Conservation (phyloP, 176 grass and related monocot species). For the Triticum monococcum region DNA sequence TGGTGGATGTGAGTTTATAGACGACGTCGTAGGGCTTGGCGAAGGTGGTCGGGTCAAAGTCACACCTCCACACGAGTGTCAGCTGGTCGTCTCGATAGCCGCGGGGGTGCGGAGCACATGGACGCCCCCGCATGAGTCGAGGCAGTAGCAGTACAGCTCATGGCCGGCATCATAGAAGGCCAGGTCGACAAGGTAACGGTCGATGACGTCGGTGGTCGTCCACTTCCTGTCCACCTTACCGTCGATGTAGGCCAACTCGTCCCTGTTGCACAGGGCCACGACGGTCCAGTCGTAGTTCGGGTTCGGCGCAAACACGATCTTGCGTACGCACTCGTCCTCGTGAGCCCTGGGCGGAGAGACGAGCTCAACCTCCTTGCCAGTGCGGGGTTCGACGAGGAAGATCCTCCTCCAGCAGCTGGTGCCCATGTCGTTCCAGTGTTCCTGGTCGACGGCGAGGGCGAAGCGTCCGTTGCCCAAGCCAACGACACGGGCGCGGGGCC, state of each 20-base stretch:
- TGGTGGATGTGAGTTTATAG: background rate
- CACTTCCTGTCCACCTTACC: background rate
- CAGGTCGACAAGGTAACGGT: background rate
- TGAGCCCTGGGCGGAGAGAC: background rate
- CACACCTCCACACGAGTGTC: background rate
- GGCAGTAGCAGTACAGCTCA: background rate
- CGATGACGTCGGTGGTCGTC: background rate
- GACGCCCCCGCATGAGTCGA: background rate
- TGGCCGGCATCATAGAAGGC: background rate
- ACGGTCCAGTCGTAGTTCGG: background rate
- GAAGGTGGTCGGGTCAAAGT: background rate
- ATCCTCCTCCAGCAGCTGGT: background rate
- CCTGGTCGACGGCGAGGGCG: background rate
- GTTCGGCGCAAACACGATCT: conserved; percentile 18
- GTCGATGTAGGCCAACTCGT: background rate
- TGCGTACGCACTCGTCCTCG: background rate
- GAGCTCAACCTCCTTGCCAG: background rate
- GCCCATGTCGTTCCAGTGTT: background rate
- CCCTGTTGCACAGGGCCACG: background rate
- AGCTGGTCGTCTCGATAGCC: background rate
- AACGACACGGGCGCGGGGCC: background rate
- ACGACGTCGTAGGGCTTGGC: background rate
- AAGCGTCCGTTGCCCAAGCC: conserved; percentile 4
- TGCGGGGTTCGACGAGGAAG: background rate
- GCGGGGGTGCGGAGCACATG: background rate